Conservation (phyloP, 2,329 filamentous ascomycete species). For the Alternaria triticina region DNA sequence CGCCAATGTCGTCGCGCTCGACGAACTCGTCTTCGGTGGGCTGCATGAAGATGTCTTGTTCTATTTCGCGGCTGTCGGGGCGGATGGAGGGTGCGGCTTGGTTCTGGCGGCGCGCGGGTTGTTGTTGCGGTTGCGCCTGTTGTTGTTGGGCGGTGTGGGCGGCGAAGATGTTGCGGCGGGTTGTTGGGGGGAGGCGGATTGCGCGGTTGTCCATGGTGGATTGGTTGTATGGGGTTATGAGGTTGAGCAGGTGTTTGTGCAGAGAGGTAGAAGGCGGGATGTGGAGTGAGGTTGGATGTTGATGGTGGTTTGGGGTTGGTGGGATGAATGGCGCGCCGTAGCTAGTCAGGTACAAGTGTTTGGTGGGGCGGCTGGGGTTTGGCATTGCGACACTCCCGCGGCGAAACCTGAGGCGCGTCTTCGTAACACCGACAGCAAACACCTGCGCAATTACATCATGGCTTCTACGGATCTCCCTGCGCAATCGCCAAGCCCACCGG, state of each 20-base stretch:
- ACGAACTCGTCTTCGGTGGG: slow-evolving; percentile 54
- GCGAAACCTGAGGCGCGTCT: background rate
- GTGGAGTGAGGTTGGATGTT: background rate
- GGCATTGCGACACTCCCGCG: background rate
- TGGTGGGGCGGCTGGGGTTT: background rate
- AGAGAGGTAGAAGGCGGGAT: background rate
- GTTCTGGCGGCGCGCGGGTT: slow-evolving; percentile 31
- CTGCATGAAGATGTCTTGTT: slow-evolving; percentile 25
- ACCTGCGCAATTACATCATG: background rate
- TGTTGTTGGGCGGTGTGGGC: slow-evolving; percentile 26
- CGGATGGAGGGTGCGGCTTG: slow-evolving; percentile 25
- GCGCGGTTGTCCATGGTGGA: slow-evolving; percentile 25
- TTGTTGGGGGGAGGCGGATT: slow-evolving; percentile 30
- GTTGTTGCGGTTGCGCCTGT: slow-evolving; percentile 2
- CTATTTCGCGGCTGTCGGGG: slow-evolving; percentile 20
- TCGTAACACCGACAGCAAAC: background rate
- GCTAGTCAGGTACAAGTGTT: slow-evolving; percentile 11
- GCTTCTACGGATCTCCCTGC: slow-evolving; percentile 1
- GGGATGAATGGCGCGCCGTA: slow-evolving; percentile 13
- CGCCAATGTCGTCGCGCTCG: slow-evolving; percentile 56
- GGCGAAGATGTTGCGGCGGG: slow-evolving; percentile 42
- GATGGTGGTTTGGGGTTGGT: background rate
- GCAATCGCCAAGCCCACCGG: slow-evolving; percentile 6
- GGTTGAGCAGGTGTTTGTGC: background rate
- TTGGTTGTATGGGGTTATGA: background rate